A percentile compares a stretch with the other conserved stretches of the same genome.
These are phyloP conservation scores for Platanus orientalis DNA, from an alignment of 164 flowering plant species.

Conservation along the genomic window DNA sequence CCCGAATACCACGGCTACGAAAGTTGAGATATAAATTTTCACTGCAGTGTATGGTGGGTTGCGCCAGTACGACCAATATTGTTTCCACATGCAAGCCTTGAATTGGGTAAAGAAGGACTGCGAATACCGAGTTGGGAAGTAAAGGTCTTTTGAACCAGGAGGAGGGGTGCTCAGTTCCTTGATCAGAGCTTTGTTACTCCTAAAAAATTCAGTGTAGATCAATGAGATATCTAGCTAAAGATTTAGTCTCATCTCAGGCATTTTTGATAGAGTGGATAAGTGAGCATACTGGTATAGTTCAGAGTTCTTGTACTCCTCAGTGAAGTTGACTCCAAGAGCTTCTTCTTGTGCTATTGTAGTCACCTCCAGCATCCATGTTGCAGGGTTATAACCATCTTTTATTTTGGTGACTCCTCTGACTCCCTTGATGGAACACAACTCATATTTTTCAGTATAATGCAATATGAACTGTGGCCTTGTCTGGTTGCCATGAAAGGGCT, in stretches of 20 bases:
- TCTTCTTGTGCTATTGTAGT: constrained; percentile 29
- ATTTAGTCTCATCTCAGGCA: background rate
- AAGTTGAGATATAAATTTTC: constrained; percentile 37
- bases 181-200: constrained; percentile 37
- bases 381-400: constrained; percentile 19
- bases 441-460: too few species aligned
- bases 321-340: constrained; percentile 26
- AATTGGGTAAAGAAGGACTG: constrained; percentile 38
- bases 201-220: constrained; percentile 10
- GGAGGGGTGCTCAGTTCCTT: constrained; percentile 31
- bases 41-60: constrained; percentile 55
- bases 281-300: constrained; percentile 25
- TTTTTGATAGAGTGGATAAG: background rate
- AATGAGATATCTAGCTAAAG: background rate
- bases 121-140: constrained; percentile 45
- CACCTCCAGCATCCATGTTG: constrained; percentile 42
- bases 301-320: constrained; percentile 32
- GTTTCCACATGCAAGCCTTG: constrained; percentile 68
- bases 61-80: constrained; percentile 65
- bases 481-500: too few species aligned
- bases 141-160: constrained; percentile 32
- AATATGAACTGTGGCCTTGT: too few species aligned
- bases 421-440: constrained; percentile 12
- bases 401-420: constrained; percentile 23
- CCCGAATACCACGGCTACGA: constrained; percentile 43